Conservation (phyloP, 1,284 basidiomycete species). For the Moesziomyces globuligerus region DNA sequence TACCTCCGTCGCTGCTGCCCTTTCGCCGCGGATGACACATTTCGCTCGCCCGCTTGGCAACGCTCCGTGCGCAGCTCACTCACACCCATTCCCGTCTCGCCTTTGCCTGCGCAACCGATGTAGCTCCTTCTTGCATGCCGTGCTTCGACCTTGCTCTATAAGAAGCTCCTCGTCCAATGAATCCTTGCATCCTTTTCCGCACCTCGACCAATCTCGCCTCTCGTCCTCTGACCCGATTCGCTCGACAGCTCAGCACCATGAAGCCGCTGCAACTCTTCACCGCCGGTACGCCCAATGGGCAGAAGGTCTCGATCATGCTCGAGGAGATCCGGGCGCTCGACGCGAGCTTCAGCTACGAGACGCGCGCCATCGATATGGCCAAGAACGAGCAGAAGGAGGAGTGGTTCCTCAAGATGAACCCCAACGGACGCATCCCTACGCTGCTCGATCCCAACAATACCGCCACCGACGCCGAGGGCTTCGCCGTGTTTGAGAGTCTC, state of each 20-base stretch:
- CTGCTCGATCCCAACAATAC: slow-evolving; percentile 50
- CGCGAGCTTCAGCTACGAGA: slow-evolving; percentile 49
- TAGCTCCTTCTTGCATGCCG: no score
- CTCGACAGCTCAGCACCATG: slow-evolving; percentile 20
- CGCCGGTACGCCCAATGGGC: slow-evolving; percentile 76
- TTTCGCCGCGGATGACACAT: no score
- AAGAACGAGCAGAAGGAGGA: slow-evolving; percentile 72
- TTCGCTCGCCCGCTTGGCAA: no score
- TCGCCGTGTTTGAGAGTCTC: slow-evolving; percentile 45
- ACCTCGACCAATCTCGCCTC: slow-evolving; percentile 77
- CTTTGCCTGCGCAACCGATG: no score
- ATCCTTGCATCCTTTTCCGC: no score
- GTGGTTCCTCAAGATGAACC: slow-evolving; percentile 62
- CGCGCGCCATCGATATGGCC: slow-evolving; percentile 80
- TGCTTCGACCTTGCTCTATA: no score
- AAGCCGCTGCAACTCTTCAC: slow-evolving; percentile 56
- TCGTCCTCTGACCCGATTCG: slow-evolving; percentile 1
- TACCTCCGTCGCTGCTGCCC: no score
- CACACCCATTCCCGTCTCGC: no score
- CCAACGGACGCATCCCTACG: slow-evolving; percentile 62
- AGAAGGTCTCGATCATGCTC: slow-evolving; percentile 92
- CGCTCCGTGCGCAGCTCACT: no score
- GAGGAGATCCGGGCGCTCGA: slow-evolving; percentile 74
- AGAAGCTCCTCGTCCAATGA: no score
- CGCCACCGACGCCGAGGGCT: slow-evolving; percentile 29